phyloP scores from a whole-genome alignment of 495 filamentous ascomycete species.

The Chaetomium fimeti region DNA sequence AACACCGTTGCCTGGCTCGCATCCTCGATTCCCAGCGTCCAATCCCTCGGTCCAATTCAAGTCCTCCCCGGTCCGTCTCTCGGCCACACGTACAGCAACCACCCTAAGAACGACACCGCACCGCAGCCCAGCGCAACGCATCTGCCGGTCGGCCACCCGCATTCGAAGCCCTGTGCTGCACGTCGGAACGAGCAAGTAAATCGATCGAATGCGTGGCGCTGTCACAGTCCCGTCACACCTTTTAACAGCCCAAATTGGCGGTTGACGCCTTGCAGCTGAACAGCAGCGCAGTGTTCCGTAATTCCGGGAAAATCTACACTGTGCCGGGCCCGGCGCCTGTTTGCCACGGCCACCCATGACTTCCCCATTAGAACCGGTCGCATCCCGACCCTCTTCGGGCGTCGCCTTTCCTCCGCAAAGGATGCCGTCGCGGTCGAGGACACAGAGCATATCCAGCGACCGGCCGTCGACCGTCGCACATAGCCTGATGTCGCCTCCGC shows the following conservation, averaged over 20 bases:
- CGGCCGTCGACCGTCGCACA: slow-evolving; percentile 49
- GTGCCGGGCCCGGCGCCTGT: slow-evolving; percentile 14
- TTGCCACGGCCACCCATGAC: slow-evolving; percentile 24
- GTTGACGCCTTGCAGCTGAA: slow-evolving; percentile 23
- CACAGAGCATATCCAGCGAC: slow-evolving; percentile 58
- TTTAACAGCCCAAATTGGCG: slow-evolving; percentile 12
- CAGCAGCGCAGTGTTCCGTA: slow-evolving; percentile 25
- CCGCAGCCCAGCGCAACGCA: slow-evolving; percentile 3
- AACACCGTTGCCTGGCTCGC: slow-evolving; percentile 6
- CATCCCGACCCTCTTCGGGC: slow-evolving; percentile 44
- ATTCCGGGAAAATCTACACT: slow-evolving; percentile 11
- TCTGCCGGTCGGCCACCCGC: slow-evolving; percentile 14
- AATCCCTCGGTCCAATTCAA: slow-evolving; percentile 6
- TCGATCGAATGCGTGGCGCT: slow-evolving; percentile 22
- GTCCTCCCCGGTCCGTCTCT: slow-evolving; percentile 1
- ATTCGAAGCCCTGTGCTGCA: slow-evolving; percentile 11
- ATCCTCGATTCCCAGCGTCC: not conserved
- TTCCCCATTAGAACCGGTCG: slow-evolving; percentile 37
- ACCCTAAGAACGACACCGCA: not conserved
- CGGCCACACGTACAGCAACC: not conserved
- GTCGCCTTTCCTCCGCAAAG: slow-evolving; percentile 40
- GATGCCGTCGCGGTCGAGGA: slow-evolving; percentile 42
- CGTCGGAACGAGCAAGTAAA: slow-evolving; percentile 10
- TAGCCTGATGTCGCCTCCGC: slow-evolving; percentile 59
- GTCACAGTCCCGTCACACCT: slow-evolving; percentile 10